Base-by-base conservation (phyloP, 2,329 filamentous ascomycete genomes). In the Neofusicoccum laricinum region DNA sequence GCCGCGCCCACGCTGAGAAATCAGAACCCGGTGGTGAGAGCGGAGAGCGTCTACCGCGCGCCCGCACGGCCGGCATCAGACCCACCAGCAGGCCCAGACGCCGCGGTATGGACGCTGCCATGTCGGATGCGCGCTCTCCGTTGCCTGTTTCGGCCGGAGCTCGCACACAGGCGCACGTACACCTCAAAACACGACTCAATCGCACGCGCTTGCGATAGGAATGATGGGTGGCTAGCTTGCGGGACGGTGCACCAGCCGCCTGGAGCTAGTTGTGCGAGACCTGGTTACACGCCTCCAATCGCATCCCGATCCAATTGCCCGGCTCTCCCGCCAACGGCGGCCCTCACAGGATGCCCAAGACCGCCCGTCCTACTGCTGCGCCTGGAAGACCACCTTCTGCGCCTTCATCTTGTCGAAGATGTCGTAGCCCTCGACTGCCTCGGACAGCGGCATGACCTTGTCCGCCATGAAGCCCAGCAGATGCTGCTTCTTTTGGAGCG, bases 361-460 rank as follows among this genome's bases (percentile, higher is more conserved):
- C 55, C 11, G 17, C 6, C 43, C 36, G 40, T 38, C 40, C 66
- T 72, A 78, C 71, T 77, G 73, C 61, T 74, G 71, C 36, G 78
- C 78, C 67, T 81, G 78, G 68, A 84, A 84, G 8, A 84, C 77
- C 30, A 84, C 78, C 73, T 84, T 84, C 68, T 82, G 81, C 48
- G 78, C 81, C 75, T 84, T 80, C 77, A 82, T 80, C 73, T 80
- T 79, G 71, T 85, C 81, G 69, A 85, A 85, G 21, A 83, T 70
- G 50, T 81, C 79, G 66, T 84, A 84, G 4, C 81, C 82, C 72
- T 83, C 80, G 55, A 82, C 77, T 7, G 82, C 82, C 57, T 83
- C 73, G 45, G 79, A 78, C 68, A 85, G 67, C 30, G 77, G 75
- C 81, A 84, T 83, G 40, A 83, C 78, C 73, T 82, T 82, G 55